phyloP scores from a whole-genome alignment of 2,329 filamentous ascomycete genomes.

The Xylariaceae sp. region DNA sequence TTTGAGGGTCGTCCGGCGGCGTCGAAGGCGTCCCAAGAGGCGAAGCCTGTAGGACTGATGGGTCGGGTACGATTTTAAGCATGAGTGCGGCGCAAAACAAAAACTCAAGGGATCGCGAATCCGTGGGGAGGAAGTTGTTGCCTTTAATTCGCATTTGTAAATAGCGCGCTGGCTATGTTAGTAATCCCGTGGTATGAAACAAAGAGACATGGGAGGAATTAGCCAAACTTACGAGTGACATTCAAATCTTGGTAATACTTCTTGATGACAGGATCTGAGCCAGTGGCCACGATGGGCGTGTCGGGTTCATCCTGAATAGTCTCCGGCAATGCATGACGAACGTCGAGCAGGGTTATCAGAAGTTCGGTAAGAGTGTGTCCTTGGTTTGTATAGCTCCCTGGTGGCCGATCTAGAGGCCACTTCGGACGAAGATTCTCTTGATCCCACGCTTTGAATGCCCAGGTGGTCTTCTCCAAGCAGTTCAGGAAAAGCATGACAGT shows the following conservation, averaged over 20 bases:
- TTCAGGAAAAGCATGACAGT: conserved; percentile 60
- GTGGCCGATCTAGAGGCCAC: conserved; percentile 60
- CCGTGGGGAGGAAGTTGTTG: conserved; percentile 47
- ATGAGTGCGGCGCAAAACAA: conserved; percentile 42
- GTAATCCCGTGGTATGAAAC: not conserved
- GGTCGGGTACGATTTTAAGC: conserved; percentile 22
- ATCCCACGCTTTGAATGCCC: conserved; percentile 66
- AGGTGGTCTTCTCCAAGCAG: conserved; percentile 64
- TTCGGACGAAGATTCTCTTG: conserved; percentile 55
- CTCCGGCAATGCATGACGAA: conserved; percentile 56
- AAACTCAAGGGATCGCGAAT: conserved; percentile 45
- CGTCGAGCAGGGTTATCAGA: conserved; percentile 58
- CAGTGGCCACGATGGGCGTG: conserved; percentile 46
- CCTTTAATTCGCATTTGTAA: conserved; percentile 46
- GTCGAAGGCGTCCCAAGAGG: not conserved
- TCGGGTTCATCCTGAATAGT: conserved; percentile 42
- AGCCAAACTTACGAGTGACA: conserved; percentile 52
- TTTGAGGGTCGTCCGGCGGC: not conserved
- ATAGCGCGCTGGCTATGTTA: conserved; percentile 31
- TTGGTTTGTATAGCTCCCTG: conserved; percentile 54
- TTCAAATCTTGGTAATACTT: conserved; percentile 54
- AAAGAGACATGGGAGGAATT: conserved; percentile 1
- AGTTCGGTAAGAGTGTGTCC: conserved; percentile 56
- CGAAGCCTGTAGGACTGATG: conserved; percentile 2
- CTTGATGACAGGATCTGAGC: conserved; percentile 42